Base-by-base conservation (phyloP, 768 basidiomycete genomes). In the Lentinus tigrinus region DNA sequence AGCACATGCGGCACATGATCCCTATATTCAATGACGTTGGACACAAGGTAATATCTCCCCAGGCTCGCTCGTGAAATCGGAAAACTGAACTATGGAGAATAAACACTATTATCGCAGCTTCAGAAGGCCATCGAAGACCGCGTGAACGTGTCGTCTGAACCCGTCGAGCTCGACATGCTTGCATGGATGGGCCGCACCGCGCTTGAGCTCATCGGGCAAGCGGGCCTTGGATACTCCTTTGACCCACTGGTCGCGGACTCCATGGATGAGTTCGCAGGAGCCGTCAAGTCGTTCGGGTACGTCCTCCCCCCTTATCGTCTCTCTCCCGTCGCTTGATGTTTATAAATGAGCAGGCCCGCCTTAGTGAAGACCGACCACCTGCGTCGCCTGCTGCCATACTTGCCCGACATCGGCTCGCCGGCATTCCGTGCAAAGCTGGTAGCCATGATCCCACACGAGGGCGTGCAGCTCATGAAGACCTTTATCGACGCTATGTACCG, bases 201-300 rank as follows among this genome's bases (percentile, higher is more conserved):
- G 17, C 65, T 69, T 16, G 68, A 69, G 49, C 53, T 81, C 28
- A 74, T 82, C 39, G 79, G 77, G 3, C 78, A 77, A 67, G 74
- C 74, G 21, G 79, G 81, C 3, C 70, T 82, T 17, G 76, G 75
- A 0, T 69, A 67, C 49, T 73, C 74, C 4, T 75, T 76, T 52
- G 73, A 75, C 42, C 54, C 64, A 4, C 67, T 81, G 3, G 61
- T 56, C 10, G 72, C 73, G 42, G 72, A 73, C 0, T 72, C 14
- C 28, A 28, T 4, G 16, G 58, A 56, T 28, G 14, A 21, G 3
- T 57, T 34, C 34, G 62, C 54, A 1, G 42, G 34, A 21, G 57
- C 62, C 21, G n/a, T 59, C 43, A 63, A 63, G 47, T 24, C 54
- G 72, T 64, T 73, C 65, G 26, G 78, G 64, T 69, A 11, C 6